Base-by-base conservation (phyloP, 2,329 filamentous ascomycete genomes). In the Ophiostoma ips region DNA sequence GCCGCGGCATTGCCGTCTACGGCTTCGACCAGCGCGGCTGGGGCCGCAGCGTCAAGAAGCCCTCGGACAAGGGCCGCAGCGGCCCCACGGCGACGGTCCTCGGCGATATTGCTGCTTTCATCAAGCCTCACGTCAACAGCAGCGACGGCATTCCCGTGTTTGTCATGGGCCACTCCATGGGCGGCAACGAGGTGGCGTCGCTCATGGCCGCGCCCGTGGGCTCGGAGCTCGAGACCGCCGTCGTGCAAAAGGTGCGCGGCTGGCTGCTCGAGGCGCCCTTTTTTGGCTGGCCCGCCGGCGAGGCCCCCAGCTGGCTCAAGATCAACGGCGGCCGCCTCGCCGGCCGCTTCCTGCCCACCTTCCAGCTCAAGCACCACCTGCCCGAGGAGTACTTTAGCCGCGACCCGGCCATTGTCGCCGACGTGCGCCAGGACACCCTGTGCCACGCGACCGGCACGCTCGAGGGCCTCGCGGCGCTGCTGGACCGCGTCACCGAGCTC, bases 121-220 rank as follows among this genome's bases (percentile, higher is more conserved):
- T 92, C 56, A 71, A 71, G 52, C 68, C 70, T 31, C 75, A 83
- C 55, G 67, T 81, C 5, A 41, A 34, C 36, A 13, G 15, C 12
- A 3, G 21, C 21, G 31, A 35, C 5, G 53, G 59, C 35, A 67
- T 71, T 34, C 87, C 87, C 0, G 61, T 94, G 15, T 95, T 95
- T 66, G 73, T 95, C 18, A 79, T 92, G 70, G 89, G 89, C 49
- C 87, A 95, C 66, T 88, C 83, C 19, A 95, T 95, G 87, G 89
- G 89, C 56, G 89, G 89, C 52, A 86, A 80, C 21, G 76, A 94
- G 65, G 76, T 81, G 6, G 68, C 94, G 9, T 79, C 77, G 40
- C 63, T 83, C 19, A 73, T 73, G 21, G 72, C 68, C 50, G 68
- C 73, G 49, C 63, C 70, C 1, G 53, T 63, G 50, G 55, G 51